phyloP scores from a whole-genome alignment of 2,329 filamentous ascomycete species.

The Neonectria magnoliae region DNA sequence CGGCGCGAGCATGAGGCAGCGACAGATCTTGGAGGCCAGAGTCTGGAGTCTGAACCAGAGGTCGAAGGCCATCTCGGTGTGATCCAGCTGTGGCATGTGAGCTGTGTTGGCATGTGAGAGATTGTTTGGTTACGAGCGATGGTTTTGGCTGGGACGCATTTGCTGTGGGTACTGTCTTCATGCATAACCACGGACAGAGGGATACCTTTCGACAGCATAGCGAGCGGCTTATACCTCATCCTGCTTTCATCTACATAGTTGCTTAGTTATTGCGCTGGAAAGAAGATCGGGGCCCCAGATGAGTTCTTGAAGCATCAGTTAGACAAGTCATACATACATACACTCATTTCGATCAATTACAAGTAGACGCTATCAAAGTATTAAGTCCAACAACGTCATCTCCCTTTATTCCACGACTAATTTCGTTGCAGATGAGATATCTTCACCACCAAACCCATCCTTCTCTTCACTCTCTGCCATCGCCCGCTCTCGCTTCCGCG shows the following conservation, averaged over 20 bases:
- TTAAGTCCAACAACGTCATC: background rate
- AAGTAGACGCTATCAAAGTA: no score
- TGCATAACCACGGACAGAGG: background rate
- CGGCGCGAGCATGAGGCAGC: slow-evolving; percentile 32
- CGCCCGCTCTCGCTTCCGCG: background rate
- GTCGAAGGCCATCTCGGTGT: slow-evolving; percentile 18
- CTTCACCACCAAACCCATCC: background rate
- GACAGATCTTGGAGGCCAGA: slow-evolving; percentile 38
- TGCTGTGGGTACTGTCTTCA: background rate
- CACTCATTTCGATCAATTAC: background rate
- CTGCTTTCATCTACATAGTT: no score
- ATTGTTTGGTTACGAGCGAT: background rate
- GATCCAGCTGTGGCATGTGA: background rate
- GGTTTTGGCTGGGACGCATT: background rate
- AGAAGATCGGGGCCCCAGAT: no score
- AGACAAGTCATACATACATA: background rate
- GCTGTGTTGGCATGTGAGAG: background rate
- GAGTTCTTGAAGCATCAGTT: background rate
- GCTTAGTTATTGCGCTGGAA: no score
- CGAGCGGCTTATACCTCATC: background rate
- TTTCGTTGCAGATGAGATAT: background rate
- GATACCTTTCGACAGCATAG: background rate
- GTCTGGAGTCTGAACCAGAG: slow-evolving; percentile 38
- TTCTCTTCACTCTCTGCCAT: background rate
- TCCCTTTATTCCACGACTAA: background rate